Evolutionary conservation across 2,329 filamentous ascomycete species (phyloP).

Genomic region (Nannizzia gypsea): DNA sequence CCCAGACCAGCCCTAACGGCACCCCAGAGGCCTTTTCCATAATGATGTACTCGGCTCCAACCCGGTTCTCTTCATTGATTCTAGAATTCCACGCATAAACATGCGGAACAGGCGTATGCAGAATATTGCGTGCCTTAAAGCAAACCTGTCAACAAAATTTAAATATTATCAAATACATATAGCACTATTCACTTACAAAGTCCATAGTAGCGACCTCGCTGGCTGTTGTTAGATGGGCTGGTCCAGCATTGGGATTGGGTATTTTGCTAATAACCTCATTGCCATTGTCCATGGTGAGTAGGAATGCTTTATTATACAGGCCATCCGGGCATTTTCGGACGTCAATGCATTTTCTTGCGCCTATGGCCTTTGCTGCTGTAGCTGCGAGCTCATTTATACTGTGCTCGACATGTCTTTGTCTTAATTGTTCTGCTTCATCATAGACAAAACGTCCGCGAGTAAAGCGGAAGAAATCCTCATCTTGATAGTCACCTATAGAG

Average conservation of each 20-base stretch:
- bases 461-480: slow-evolving; percentile 17
- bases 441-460: slow-evolving; percentile 22
- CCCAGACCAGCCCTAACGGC: slow-evolving; percentile 22
- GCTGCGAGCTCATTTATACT: slow-evolving; percentile 14
- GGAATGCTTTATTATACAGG: slow-evolving; percentile 23
- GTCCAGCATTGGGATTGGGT: slow-evolving; percentile 15
- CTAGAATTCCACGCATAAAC: slow-evolving; percentile 10
- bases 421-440: slow-evolving; percentile 17
- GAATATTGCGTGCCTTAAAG: neutral
- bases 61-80: slow-evolving; percentile 12
- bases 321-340: slow-evolving; percentile 23
- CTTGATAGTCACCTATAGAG: neutral
- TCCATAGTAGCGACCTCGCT: slow-evolving; percentile 31
- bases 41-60: slow-evolving; percentile 18
- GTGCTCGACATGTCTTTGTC: slow-evolving; percentile 17
- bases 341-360: slow-evolving; percentile 21
- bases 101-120: slow-evolving; percentile 3
- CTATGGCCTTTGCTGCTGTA: slow-evolving; percentile 21
- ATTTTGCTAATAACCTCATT: slow-evolving; percentile 13
- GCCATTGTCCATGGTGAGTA: slow-evolving; percentile 18
- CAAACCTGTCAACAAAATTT: neutral
- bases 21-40: slow-evolving; percentile 24
- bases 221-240: slow-evolving; percentile 18
- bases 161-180: too few species aligned
- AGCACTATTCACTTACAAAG: slow-evolving; percentile 12